Evolutionary conservation across 495 filamentous ascomycete species (phyloP), one percentile per base, ranked within the genome.

Genomic region (Glonium stellatum): DNA sequence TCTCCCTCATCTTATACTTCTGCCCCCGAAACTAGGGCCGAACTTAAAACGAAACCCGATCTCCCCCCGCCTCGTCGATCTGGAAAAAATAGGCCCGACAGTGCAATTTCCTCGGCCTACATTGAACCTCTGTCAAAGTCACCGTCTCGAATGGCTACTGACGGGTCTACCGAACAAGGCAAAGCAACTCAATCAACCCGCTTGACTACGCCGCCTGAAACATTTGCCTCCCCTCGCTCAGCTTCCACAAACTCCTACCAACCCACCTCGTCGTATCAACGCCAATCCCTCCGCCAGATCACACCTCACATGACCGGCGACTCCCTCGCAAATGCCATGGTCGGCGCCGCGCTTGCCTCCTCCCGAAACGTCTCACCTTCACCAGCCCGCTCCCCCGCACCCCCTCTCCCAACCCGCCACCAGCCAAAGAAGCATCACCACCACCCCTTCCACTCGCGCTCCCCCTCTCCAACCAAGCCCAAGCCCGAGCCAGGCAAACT

Each of bases 311-410:
- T 80, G 65, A 76, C 75, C 46, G 76, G 79, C 63, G 77, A 80
- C 63, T 75, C 75, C 12, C 75, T 83, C 6, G 83, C 83, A 21
- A 84, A 91, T 72, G 90, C 93, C 54, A 91, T 96, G 63, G 80
- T 93, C 42, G 93, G 90, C 22, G 88, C 90, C 51, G 89, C 87
- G 56, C 76, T 98, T 4, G 92, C 90, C 42, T 87, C 90, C 5
- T 82, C 87, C 2, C 81, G 84, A 4, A 80, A 80, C 27, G 69
- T 73, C 12, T 85, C 87, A 22, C 69, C 74, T 36, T 73, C 70
- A 65, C 69, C 71, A 39, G 47, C 74, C 2, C 44, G 44, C 1
- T 48, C 44, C 9, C 13, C 48, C 15, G 71, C 74, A 1, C 80
- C 73, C 19, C 74, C 72, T 4, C 73, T 44, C 50, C 66, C 54